Evolutionary conservation across 768 basidiomycete genomes (phyloP), one percentile per base, ranked within the genome.

Genomic region (Phanerochaete carnosa): DNA sequence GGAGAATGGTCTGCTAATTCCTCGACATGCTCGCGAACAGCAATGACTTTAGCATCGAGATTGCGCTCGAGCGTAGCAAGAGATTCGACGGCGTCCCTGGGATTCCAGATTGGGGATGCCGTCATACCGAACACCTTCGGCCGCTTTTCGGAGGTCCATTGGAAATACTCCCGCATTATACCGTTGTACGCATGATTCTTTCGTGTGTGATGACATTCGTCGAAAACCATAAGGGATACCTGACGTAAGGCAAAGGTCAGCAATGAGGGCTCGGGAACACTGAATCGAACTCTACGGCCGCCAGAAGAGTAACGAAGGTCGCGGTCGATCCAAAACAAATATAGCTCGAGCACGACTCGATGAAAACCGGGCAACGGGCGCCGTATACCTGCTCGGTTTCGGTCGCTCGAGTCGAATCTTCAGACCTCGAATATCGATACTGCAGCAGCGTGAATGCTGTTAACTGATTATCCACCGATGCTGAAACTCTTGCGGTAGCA

Each of bases 41-140:
- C 86, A 23, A 92, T 80, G 25, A 93, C 85, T 60, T 84, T 88
- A 22, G 90, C 81, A 70, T 92, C 81, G 71, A 94, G 65, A 65
- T 89, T 92, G 45, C 76, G 75, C 70, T 95, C 91, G 2, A 94
- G 76, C 0, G 78, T 77, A 23, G 76, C 69, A 22, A 95, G 74
- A 2, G 90, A 89, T 25, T 80, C 81, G 22, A 75, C 71, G 0
- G 91, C 85, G 55, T 92, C 82, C 63, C 83, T 87, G 13, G 84
- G 80, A 63, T 91, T 90, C 88, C 89, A 93, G 26, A 94, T 85
- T 0, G 94, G 94, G 19, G 91, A 94, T 0, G 94, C 94, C 0
- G 94, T 95, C 87, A 96, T 90, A 2, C 94, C 94, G 62, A 95
- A 92, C n/a, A 96, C 79, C 69, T 90, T 93, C 11, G 92, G 90